Evolutionary conservation across 2,329 filamentous ascomycete genomes (phyloP).

Genomic region (Pseudocercospora ulei): DNA sequence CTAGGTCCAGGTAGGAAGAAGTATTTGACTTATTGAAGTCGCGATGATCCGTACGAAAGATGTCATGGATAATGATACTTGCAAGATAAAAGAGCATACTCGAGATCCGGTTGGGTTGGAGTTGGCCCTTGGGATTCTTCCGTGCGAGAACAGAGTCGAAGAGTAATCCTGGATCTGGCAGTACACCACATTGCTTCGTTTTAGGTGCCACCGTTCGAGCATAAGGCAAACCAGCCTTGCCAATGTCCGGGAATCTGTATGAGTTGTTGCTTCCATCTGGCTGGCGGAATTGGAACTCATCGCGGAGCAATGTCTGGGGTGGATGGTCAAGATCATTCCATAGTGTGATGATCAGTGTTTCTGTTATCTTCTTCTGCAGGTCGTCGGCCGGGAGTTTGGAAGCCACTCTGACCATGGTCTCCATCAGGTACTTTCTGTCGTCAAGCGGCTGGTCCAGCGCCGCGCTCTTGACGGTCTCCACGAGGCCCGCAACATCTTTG

Average conservation of each 20-base stretch:
- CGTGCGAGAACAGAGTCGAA: conserved; percentile 61
- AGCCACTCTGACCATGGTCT: conserved; percentile 45
- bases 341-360: conserved; percentile 40
- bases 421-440: conserved; percentile 55
- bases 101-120: conserved; percentile 63
- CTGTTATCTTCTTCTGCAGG: conserved; percentile 37
- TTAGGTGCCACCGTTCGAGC: conserved; percentile 55
- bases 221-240: conserved; percentile 57
- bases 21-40: conserved; percentile 57
- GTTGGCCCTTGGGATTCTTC: conserved; percentile 45
- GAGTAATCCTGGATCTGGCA: conserved; percentile 56
- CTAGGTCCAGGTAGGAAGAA: conserved; percentile 65
- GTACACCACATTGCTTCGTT: conserved; percentile 49
- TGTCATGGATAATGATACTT: conserved; percentile 54
- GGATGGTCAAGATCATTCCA: conserved; percentile 45
- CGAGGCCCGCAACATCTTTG: conserved; percentile 32
- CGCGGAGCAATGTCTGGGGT: conserved; percentile 38
- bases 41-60: conserved; percentile 55
- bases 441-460: conserved; percentile 46
- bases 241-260: conserved; percentile 53
- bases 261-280: conserved; percentile 49
- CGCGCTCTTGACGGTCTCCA: conserved; percentile 35
- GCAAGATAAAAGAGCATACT: conserved; percentile 67
- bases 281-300: conserved; percentile 42
- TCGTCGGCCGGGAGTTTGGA: conserved; percentile 38